Conservation (phyloP, 768 basidiomycete genomes). For the Piloderma croceum region DNA sequence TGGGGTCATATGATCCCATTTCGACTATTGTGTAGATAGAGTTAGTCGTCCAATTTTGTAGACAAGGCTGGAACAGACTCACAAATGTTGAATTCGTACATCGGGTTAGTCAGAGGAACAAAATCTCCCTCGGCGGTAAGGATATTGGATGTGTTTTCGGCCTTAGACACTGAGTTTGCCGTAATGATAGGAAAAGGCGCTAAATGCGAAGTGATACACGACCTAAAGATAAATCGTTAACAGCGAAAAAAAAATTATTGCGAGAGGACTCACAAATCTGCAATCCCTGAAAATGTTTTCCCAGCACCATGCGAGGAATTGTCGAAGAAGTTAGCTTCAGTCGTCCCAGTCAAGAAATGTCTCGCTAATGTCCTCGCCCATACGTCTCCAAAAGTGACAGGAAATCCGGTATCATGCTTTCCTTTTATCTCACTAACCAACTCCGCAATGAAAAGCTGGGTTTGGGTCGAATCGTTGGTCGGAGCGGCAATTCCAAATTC, state of each 20-base stretch:
- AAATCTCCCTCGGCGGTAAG: slow-evolving; percentile 14
- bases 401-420: slow-evolving; percentile 30
- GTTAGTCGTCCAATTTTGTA: background rate
- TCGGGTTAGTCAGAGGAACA: slow-evolving; percentile 27
- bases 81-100: slow-evolving; percentile 33
- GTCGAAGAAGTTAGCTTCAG: slow-evolving; percentile 16
- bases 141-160: slow-evolving; percentile 19
- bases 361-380: slow-evolving; percentile 13
- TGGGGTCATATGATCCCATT: slow-evolving; percentile 38
- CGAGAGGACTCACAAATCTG: slow-evolving; percentile 26
- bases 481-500: slow-evolving; percentile 17
- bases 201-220: slow-evolving; percentile 25
- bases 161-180: slow-evolving; percentile 18
- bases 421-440: slow-evolving; percentile 24
- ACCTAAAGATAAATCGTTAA: slow-evolving; percentile 13
- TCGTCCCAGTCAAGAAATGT: slow-evolving; percentile 30
- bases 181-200: slow-evolving; percentile 39
- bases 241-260: slow-evolving; percentile 2
- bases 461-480: slow-evolving; percentile 11
- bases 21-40: slow-evolving; percentile 21
- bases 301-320: slow-evolving; percentile 30
- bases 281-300: slow-evolving; percentile 28
- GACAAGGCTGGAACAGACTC: slow-evolving; percentile 2
- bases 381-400: slow-evolving; percentile 13
- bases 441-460: slow-evolving; percentile 13